Base-by-base conservation (phyloP, 2,329 filamentous ascomycete species). In the Myrmaecium sp. region DNA sequence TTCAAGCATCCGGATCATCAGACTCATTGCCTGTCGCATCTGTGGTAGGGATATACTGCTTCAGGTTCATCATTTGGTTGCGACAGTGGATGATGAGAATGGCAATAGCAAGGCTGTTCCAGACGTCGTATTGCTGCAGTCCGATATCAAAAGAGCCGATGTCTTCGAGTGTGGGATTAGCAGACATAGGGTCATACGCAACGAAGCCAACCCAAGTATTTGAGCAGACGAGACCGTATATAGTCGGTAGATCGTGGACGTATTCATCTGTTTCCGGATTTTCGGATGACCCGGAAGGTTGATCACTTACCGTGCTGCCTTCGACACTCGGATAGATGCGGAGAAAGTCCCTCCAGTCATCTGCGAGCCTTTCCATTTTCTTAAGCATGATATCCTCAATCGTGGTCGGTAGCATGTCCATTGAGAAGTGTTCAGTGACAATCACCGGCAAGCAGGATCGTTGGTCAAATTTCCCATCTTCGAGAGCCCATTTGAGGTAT, bases 91-190 rank as follows among this genome's bases (percentile, higher is more conserved):
- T 55, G 7, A 66, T 51, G 5, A 65, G 47, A 30, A 72, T 65
- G 1, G 66, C 63, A 26, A 72, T 36, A 1, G 66, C 64, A 4
- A 72, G 47, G 4, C 60, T 55, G 38, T 69, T 69, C 68, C 68
- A 74, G 2, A 71, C 65, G 39, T 72, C 68, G 32, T 64, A 62
- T 2, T 57, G 57, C 6, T 46, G 41, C 22, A 65, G 55, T 4
- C 52, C 54, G 29, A 69, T 58, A 38, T 72, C 60, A 35, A 69
- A 64, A 27, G 60, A 56, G 4, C 55, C 59, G 26, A 71, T 56
- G 7, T 54, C 53, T 7, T 51, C 44, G 5, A 59, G 26, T 35
- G 33, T 28, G 7, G 38, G 35, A 23, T 42, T 34, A 3, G 37
- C 35, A 3, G 55, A 49, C 11, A 56, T 44, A 2, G 54, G 48